Evolutionary conservation across 768 basidiomycete genomes (phyloP), one percentile per base, ranked within the genome.

Genomic region (Infundibulicybe gibba): DNA sequence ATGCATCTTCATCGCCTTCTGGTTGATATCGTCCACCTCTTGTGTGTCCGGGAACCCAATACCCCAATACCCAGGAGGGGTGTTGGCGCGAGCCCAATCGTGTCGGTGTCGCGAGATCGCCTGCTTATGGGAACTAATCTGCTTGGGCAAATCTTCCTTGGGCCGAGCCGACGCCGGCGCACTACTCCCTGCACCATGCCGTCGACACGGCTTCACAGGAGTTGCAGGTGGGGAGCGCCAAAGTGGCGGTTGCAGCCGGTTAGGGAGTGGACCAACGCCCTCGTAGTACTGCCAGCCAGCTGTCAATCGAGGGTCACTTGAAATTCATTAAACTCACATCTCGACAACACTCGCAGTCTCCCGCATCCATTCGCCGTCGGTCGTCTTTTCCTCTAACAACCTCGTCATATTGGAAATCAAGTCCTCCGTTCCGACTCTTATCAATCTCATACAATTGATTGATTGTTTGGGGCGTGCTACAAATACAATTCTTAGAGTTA

Each of bases 11-110:
- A 72, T 75, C 8, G 93, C 94, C 48, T 68, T 68, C 49, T 70
- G 66, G 61, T 95, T 95, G 55, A 95, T 93, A 45, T 75, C 75
- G 40, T 71, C 75, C 13, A 81, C 83, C 58, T 90, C 81, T 61
- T 94, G 93, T 3, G 93, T 94, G 53, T 74, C 72, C 1, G 94
- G 94, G 60, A 97, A 94, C 1, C 87, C 91, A 48, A 94, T 93
- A 47, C 85, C 74, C 90, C 92, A 94, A 64, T 90, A 95, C 13
- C 81, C 83, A 1, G 90, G 91, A 10, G 94, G 94, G 1, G 90
- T 93, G 42, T 72, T 76, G 1, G 83, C 74, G 40, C 80, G 74
- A 21, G 72, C 72, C 88, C 87, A 91, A 15, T 82, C 74, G 49
- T 82, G 75, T 13, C 86, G 74, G 61, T 90, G 88, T 25, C 84